A percentile compares a stretch with the other conserved stretches of the same genome.
These are phyloP conservation scores for Penicillium roqueforti DNA, from an alignment of 495 filamentous ascomycete species.

Conservation along the genomic window DNA sequence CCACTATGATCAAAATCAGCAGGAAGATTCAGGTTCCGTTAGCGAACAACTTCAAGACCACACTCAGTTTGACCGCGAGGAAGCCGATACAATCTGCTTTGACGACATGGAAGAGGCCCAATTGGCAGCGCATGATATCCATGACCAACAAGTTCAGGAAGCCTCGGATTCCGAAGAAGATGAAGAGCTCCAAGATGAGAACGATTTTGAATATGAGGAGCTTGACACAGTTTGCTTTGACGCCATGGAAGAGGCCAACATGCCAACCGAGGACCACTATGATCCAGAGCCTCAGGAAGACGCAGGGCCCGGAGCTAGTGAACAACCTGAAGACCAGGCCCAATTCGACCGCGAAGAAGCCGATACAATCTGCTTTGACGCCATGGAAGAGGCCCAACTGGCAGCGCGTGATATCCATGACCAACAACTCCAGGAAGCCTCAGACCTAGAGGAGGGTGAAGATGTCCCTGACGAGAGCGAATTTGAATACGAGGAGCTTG, in stretches of 20 bases:
- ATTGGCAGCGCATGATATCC: conserved; percentile 1
- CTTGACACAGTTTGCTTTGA: conserved; percentile 24
- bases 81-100: conserved; percentile 25
- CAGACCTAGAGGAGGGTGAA: not conserved
- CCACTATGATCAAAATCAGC: not conserved
- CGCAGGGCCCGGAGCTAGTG: not conserved
- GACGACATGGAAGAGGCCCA: conserved; percentile 22
- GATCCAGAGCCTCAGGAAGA: not conserved
- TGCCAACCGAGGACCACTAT: conserved; percentile 5
- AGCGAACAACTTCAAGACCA: conserved; percentile 5
- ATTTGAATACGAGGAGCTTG: conserved; percentile 20
- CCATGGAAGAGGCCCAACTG: conserved; percentile 19
- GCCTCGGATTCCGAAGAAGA: not conserved
- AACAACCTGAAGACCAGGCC: conserved; percentile 9
- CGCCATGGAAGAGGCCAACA: conserved; percentile 20
- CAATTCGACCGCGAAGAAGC: conserved; percentile 22
- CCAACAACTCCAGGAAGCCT: not conserved
- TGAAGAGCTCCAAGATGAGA: conserved; percentile 7
- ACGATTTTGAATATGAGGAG: conserved; percentile 20
- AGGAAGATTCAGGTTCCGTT: not conserved
- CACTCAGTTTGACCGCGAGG: conserved; percentile 19
- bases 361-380: conserved; percentile 24
- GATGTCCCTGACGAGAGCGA: conserved; percentile 12
- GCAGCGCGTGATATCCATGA: conserved; percentile 2
- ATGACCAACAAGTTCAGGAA: not conserved